phyloP scores from a whole-genome alignment of 352 stramenopile genomes.

The Globisporangium recalcitrans region DNA sequence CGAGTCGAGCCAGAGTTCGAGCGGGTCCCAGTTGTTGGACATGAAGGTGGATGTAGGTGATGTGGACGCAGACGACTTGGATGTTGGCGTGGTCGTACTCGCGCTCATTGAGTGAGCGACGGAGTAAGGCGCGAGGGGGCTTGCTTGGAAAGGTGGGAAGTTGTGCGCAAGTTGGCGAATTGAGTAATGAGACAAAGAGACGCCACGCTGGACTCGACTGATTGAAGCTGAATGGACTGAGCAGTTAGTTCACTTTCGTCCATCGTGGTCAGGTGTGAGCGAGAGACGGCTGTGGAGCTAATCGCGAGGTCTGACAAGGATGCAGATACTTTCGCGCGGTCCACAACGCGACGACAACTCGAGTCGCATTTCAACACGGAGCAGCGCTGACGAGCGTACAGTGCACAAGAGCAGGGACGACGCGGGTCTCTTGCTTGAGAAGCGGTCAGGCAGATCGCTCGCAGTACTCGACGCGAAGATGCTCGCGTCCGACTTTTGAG shows the following conservation, averaged over 20 bases:
- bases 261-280: background rate
- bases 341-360: background rate
- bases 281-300: background rate
- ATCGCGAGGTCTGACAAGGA: too few species aligned
- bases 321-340: background rate
- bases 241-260: background rate
- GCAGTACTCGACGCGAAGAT: background rate
- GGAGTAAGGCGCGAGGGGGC: background rate
- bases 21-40: background rate
- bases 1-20: conserved; percentile 7
- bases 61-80: background rate
- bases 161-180: background rate
- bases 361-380: background rate
- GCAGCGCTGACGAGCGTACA: background rate
- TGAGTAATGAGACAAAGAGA: background rate
- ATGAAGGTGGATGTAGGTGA: too few species aligned
- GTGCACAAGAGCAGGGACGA: background rate
- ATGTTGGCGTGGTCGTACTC: background rate
- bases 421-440: background rate
- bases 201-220: background rate
- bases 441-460: background rate
- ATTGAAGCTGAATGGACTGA: background rate
- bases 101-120: background rate
- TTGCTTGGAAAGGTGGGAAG: background rate
- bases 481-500: too few species aligned